Conservation (phyloP, 768 basidiomycete species). For the Tephrocybe sp. region DNA sequence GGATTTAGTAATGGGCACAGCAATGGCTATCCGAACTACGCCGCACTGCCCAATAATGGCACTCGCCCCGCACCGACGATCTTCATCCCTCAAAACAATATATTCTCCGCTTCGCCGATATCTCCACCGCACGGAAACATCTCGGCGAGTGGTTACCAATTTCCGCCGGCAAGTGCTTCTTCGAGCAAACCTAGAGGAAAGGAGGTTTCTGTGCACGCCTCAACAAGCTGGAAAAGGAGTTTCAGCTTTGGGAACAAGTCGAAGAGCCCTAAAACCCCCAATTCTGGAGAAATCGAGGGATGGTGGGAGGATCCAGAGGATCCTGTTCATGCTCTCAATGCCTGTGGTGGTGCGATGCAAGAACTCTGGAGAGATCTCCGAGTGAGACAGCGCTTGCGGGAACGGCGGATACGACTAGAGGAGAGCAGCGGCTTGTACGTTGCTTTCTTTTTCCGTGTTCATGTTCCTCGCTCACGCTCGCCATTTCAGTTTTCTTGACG, state of each 20-base stretch:
- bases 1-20: constrained; percentile 21
- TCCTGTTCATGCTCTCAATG: constrained; percentile 71
- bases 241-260: constrained; percentile 59
- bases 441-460: constrained; percentile 8
- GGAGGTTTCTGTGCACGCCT: constrained; percentile 62
- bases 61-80: constrained; percentile 51
- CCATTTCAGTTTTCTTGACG: constrained; percentile 77
- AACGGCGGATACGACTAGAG: constrained; percentile 69
- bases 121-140: constrained; percentile 26
- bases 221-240: constrained; percentile 68
- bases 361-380: constrained; percentile 76
- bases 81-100: constrained; percentile 39
- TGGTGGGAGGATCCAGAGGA: constrained; percentile 89
- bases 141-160: constrained; percentile 22
- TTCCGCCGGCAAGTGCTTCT: constrained; percentile 26
- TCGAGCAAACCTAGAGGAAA: constrained; percentile 38
- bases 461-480: constrained; percentile 9
- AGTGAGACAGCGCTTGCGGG: constrained; percentile 62
- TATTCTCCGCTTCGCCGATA: constrained; percentile 27
- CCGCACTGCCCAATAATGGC: constrained; percentile 8
- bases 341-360: constrained; percentile 63
- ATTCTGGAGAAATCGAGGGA: constrained; percentile 71
- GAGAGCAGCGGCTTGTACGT: constrained; percentile 87
- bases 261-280: constrained; percentile 68
- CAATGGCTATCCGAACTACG: constrained; percentile 16